Percentiles rank a stretch among this genome's conserved stretches.
Evolutionary conservation across 1,284 basidiomycete species (phyloP).

Genomic region (Leccinum pachyderme): DNA sequence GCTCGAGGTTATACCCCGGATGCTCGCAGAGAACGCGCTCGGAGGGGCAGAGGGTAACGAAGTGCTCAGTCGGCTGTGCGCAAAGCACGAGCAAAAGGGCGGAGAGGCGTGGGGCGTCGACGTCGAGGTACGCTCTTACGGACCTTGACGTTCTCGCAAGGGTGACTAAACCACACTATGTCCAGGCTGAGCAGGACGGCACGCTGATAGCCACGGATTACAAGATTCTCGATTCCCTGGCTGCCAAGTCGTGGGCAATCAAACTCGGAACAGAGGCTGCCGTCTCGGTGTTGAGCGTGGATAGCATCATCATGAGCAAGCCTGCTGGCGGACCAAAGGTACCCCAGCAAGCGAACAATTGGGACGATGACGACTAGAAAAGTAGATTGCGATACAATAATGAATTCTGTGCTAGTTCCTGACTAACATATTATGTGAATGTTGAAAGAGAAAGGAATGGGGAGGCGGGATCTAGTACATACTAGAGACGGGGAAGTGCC

Average conservation of each 20-base stretch:
- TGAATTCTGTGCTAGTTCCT: conserved; percentile 27
- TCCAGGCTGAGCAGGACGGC: conserved; percentile 73
- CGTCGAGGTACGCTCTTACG: conserved; percentile 66
- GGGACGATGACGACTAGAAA: conserved; percentile 69
- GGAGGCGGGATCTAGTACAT: background rate
- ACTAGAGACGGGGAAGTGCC: conserved; percentile 3
- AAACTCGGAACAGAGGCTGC: conserved; percentile 92
- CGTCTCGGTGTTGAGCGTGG: conserved; percentile 90
- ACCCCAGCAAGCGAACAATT: conserved; percentile 79
- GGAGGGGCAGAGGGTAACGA: conserved; percentile 93
- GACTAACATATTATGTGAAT: conserved; percentile 10
- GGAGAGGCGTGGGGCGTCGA: conserved; percentile 87
- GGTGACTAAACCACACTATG: background rate
- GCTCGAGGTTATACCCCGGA: conserved; percentile 91
- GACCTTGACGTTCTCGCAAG: background rate
- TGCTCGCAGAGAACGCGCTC: conserved; percentile 92
- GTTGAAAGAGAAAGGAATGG: background rate
- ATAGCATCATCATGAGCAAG: conserved; percentile 98
- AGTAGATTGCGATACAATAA: conserved; percentile 29
- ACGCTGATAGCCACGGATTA: conserved; percentile 61
- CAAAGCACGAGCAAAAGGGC: conserved; percentile 77
- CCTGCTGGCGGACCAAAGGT: conserved; percentile 86
- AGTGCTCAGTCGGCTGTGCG: conserved; percentile 84
- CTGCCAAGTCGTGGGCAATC: conserved; percentile 89
- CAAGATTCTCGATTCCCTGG: conserved; percentile 81